phyloP scores from a whole-genome alignment of 1,284 basidiomycete species.

The Trametes hirsuta region DNA sequence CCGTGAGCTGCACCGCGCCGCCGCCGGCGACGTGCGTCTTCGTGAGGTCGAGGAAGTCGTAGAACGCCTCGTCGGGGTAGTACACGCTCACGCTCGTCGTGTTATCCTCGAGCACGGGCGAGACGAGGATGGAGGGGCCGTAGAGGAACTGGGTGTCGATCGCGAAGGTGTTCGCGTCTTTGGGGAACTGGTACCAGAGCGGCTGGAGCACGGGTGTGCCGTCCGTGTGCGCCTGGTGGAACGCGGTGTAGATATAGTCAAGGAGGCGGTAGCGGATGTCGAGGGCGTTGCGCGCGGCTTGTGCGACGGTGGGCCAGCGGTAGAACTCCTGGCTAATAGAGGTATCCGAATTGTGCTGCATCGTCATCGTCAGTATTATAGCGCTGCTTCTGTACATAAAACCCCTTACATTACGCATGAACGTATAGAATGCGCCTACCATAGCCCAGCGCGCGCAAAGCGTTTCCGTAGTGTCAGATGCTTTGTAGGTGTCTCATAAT shows the following conservation, averaged over 20 bases:
- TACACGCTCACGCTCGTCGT: conserved; percentile 62
- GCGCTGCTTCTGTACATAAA: not conserved
- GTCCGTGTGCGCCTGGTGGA: conserved; percentile 60
- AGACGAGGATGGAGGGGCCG: conserved; percentile 67
- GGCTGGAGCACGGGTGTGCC: conserved; percentile 67
- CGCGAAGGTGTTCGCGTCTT: conserved; percentile 57
- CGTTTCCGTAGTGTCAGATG: conserved; percentile 56
- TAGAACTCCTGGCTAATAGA: conserved; percentile 71
- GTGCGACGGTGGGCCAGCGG: conserved; percentile 58
- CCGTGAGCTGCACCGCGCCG: conserved; percentile 46
- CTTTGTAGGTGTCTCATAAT: conserved; percentile 13
- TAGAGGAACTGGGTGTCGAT: conserved; percentile 74
- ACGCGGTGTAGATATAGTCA: conserved; percentile 74
- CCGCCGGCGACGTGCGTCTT: conserved; percentile 49
- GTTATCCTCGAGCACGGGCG: conserved; percentile 67
- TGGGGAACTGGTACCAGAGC: conserved; percentile 67
- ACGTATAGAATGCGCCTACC: conserved; percentile 72
- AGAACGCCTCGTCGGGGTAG: conserved; percentile 66
- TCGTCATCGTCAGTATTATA: not conserved
- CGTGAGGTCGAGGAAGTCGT: conserved; percentile 59
- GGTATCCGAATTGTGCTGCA: conserved; percentile 58
- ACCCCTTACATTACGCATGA: conserved; percentile 65
- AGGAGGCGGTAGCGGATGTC: conserved; percentile 68
- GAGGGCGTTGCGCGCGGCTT: conserved; percentile 63
- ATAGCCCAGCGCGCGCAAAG: conserved; percentile 71